A percentile compares a stretch with the other conserved stretches of the same genome.
phyloP scores from a whole-genome alignment of 2,329 filamentous ascomycete species.

The Cercospora brassicicola region DNA sequence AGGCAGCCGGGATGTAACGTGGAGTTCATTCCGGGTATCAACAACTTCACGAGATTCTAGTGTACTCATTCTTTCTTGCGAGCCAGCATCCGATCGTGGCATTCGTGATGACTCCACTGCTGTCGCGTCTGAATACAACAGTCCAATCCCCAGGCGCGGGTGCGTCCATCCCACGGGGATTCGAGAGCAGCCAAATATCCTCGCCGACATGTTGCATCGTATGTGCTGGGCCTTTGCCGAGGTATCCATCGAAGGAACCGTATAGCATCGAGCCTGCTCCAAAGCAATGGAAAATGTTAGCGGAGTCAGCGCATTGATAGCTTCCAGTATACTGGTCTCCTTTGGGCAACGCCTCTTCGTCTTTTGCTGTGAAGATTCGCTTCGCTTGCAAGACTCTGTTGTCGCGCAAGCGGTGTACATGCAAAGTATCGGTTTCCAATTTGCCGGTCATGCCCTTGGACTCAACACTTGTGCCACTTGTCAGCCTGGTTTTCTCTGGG shows the following conservation, averaged over 20 bases:
- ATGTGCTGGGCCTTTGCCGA: conserved; percentile 44
- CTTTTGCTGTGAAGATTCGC: conserved; percentile 6
- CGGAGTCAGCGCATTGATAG: conserved; percentile 42
- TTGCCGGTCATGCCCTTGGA: conserved; percentile 31
- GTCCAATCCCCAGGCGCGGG: conserved; percentile 49
- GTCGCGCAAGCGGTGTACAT: conserved; percentile 24
- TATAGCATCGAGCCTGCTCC: conserved; percentile 45
- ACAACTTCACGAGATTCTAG: neutral
- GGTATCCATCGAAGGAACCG: conserved; percentile 46
- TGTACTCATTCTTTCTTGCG: conserved; percentile 36
- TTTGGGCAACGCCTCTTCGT: neutral
- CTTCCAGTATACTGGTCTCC: conserved; percentile 30
- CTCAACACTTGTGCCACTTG: conserved; percentile 23
- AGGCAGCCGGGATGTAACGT: neutral
- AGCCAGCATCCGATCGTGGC: conserved; percentile 47
- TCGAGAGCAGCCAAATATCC: conserved; percentile 44
- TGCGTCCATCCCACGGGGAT: conserved; percentile 46
- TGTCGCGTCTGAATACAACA: conserved; percentile 37
- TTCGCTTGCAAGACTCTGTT: conserved; percentile 24
- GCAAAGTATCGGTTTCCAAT: conserved; percentile 36
- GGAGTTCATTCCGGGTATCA: neutral
- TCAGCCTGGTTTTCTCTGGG: conserved; percentile 13
- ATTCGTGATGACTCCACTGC: conserved; percentile 25
- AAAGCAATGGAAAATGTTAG: conserved; percentile 42
- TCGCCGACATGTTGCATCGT: conserved; percentile 44